Conservation (phyloP, 345 rosid species). For the Theobroma cacao region DNA sequence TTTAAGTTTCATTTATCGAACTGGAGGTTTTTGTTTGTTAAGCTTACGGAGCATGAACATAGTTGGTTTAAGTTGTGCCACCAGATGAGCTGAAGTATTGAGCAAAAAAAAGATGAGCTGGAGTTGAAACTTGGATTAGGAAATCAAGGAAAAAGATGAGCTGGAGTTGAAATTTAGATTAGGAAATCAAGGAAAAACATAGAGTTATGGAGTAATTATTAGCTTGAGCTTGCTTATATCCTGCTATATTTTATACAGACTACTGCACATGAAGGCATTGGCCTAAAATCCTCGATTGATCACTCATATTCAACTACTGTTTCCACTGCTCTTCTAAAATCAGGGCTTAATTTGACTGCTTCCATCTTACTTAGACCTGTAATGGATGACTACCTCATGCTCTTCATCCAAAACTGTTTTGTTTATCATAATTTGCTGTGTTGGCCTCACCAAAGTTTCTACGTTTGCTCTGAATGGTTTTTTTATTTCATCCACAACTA, state of each 20-base stretch:
- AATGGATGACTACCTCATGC: background rate
- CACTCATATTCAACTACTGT: background rate
- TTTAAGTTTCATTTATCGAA: background rate
- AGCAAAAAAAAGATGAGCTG: no score
- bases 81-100: no score
- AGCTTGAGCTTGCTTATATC: background rate
- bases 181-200: background rate
- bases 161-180: background rate
- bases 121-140: background rate
- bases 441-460: background rate
- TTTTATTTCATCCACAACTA: background rate
- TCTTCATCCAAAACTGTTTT: background rate
- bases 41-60: background rate
- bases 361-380: background rate
- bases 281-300: background rate
- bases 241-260: background rate
- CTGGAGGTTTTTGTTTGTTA: background rate
- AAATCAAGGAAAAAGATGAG: background rate
- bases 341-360: background rate
- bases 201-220: background rate
- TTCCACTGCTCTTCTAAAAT: background rate
- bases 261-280: background rate
- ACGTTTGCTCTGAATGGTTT: background rate
- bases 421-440: background rate
- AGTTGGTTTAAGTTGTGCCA: background rate